Evolutionary conservation across 345 rosid genomes (phyloP).

Genomic region (Dimocarpus longan): DNA sequence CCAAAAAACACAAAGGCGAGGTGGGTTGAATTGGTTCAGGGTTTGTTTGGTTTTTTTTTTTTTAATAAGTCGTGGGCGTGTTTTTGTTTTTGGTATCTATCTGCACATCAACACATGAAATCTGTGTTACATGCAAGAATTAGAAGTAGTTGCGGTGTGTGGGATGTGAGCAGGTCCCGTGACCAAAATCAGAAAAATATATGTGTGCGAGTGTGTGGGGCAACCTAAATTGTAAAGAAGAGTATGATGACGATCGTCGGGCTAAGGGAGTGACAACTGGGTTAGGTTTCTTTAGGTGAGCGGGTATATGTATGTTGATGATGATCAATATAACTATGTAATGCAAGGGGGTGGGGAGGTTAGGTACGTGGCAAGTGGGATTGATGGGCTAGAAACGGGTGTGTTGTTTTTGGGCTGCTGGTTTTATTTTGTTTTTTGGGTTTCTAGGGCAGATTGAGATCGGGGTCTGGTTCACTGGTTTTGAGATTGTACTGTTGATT

Average conservation of each 20-base stretch:
- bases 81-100: neutral
- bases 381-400: neutral
- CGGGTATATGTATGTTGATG: neutral
- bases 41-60: neutral
- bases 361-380: neutral
- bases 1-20: neutral
- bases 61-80: neutral
- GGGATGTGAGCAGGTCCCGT: slow-evolving; percentile 19
- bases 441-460: no score
- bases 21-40: neutral
- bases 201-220: neutral
- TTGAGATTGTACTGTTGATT: neutral
- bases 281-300: neutral
- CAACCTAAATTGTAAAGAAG: slow-evolving; percentile 7
- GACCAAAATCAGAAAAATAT: slow-evolving; percentile 17
- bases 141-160: neutral
- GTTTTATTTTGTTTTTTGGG: no score
- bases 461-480: neutral
- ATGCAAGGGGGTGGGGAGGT: neutral
- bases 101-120: neutral
- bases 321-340: no score
- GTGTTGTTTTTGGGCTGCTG: no score
- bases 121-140: neutral
- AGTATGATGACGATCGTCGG: no score
- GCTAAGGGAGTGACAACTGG: neutral